A percentile compares a stretch with the other conserved stretches of the same genome.
Conservation (phyloP, 495 filamentous ascomycete genomes). For the Durotheca rogersii region DNA sequence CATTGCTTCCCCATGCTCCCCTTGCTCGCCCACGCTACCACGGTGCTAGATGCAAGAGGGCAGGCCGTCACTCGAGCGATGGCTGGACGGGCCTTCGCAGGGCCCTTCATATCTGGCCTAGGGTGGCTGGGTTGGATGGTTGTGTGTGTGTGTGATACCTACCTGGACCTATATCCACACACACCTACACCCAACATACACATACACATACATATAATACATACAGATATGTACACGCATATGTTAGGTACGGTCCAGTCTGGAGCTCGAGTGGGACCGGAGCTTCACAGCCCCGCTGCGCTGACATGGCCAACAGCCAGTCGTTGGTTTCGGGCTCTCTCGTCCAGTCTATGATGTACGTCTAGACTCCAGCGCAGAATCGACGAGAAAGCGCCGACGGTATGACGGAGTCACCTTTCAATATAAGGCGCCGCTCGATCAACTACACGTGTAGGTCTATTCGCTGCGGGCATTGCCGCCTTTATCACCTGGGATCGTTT, state of each 20-base stretch:
- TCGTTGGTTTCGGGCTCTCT: conserved; percentile 18
- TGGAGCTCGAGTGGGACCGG: conserved; percentile 26
- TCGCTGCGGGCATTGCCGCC: conserved; percentile 5
- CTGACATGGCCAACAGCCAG: conserved; percentile 32
- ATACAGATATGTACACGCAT: no score
- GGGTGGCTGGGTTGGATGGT: no score
- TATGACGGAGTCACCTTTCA: conserved; percentile 15
- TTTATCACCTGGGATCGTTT: no score
- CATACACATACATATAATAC: no score
- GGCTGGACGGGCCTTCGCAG: conserved; percentile 23
- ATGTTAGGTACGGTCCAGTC: no score
- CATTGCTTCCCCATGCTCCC: conserved; percentile 2
- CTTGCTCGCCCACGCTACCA: no score
- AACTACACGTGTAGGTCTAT: conserved; percentile 25
- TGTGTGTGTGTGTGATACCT: no score
- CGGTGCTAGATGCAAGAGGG: conserved; percentile 9
- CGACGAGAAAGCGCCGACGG: conserved; percentile 23
- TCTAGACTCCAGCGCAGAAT: conserved; percentile 26
- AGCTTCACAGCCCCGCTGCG: conserved; percentile 29
- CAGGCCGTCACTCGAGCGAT: conserved; percentile 2
- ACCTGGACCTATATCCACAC: no score
- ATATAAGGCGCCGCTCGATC: conserved; percentile 25
- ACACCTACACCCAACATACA: no score
- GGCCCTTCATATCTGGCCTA: no score
- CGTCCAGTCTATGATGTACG: conserved; percentile 14